These are phyloP conservation scores for Naganishia cerealis DNA, from an alignment of 1,284 basidiomycete genomes.

Conservation along the genomic window DNA sequence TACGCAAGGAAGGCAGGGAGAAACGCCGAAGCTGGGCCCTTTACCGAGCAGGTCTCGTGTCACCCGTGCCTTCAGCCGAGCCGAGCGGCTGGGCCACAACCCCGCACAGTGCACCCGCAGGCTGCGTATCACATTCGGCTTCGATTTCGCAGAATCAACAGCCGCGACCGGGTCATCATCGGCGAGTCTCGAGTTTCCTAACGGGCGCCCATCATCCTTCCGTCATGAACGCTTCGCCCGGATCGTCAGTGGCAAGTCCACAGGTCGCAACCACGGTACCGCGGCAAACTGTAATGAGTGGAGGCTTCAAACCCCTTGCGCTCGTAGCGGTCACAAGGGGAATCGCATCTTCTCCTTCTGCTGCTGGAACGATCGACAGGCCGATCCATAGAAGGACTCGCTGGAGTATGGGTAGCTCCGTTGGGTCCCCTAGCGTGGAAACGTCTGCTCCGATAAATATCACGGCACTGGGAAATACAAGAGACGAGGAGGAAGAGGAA, in stretches of 20 bases:
- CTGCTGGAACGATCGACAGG: background rate
- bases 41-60: slow-evolving; percentile 27
- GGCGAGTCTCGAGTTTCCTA: slow-evolving; percentile 19
- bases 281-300: slow-evolving; percentile 22
- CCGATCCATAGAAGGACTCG: slow-evolving; percentile 7
- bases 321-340: slow-evolving; percentile 19
- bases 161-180: slow-evolving; percentile 13
- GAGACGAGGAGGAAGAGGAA: slow-evolving; percentile 16
- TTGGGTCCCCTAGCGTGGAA: background rate
- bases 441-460: background rate
- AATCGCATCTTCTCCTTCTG: background rate
- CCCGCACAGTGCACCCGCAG: slow-evolving; percentile 13
- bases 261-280: background rate
- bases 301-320: slow-evolving; percentile 21
- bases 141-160: slow-evolving; percentile 1
- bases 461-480: background rate
- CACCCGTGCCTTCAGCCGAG: background rate
- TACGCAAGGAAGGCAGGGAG: slow-evolving; percentile 31
- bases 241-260: background rate
- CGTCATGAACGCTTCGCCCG: slow-evolving; percentile 8
- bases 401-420: slow-evolving; percentile 18
- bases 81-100: slow-evolving; percentile 6
- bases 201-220: slow-evolving; percentile 24
- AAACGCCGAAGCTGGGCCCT: slow-evolving; percentile 34
- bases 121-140: background rate